phyloP scores from a whole-genome alignment of 805 yeast genomes.

The Middelhovenomyces tepae region DNA sequence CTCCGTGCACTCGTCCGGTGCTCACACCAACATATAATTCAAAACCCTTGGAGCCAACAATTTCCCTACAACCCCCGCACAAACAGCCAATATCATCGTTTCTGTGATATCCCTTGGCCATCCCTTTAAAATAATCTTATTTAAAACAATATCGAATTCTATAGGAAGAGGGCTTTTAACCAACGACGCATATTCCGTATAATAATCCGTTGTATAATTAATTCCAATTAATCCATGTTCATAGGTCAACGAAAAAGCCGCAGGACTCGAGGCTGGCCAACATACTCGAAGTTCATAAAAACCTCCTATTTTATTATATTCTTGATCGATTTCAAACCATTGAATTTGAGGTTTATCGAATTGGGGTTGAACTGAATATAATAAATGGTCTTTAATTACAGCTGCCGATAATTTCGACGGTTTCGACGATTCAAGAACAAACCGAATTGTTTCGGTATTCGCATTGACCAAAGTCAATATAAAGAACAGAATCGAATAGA shows the following conservation, averaged over 20 bases:
- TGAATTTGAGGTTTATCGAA: neutral
- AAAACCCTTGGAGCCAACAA: neutral
- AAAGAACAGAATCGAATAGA: slow-evolving; percentile 1
- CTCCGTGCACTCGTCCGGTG: no score
- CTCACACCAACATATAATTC: no score
- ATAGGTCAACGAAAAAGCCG: slow-evolving; percentile 18
- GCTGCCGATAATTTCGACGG: slow-evolving; percentile 1
- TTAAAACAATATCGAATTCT: slow-evolving; percentile 12
- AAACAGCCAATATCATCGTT: slow-evolving; percentile 9
- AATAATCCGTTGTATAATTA: slow-evolving; percentile 9
- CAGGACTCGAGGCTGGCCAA: slow-evolving; percentile 29
- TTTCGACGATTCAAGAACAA: neutral
- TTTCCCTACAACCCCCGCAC: slow-evolving; percentile 9
- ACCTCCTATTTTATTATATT: slow-evolving; percentile 9
- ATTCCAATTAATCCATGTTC: slow-evolving; percentile 10
- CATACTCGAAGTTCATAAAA: slow-evolving; percentile 25
- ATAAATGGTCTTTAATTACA: neutral
- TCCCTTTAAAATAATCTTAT: slow-evolving; percentile 8
- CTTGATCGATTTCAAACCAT: neutral
- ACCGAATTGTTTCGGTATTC: slow-evolving; percentile 1
- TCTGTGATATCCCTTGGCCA: slow-evolving; percentile 13
- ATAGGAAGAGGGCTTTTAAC: slow-evolving; percentile 13
- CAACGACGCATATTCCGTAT: slow-evolving; percentile 8
- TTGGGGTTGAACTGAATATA: slow-evolving; percentile 2
- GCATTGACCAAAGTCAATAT: neutral